Conservation (phyloP, 192 early-diverging fungal species). For the Spizellomyces punctatus region DNA sequence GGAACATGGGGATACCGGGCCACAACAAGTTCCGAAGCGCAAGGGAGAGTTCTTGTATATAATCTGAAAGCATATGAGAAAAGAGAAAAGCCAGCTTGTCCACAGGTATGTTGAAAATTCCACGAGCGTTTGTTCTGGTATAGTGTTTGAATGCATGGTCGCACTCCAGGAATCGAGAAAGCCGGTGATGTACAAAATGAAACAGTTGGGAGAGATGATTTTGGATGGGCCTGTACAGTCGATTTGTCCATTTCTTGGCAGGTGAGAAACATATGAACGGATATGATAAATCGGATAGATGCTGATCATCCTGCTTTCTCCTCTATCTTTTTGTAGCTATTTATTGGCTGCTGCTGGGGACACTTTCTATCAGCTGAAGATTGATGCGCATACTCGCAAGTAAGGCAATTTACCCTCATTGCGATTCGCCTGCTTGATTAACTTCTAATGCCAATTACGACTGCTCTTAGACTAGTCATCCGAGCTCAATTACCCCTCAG, state of each 20-base stretch:
- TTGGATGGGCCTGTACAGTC: conserved; percentile 35
- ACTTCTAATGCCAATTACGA: conserved; percentile 1
- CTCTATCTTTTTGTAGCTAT: conserved; percentile 44
- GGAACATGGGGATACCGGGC: conserved; percentile 41
- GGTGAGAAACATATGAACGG: too few relatives aligned
- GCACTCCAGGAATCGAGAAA: too few relatives aligned
- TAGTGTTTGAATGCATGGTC: too few relatives aligned
- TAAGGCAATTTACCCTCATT: conserved; percentile 20
- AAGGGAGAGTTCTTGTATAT: conserved; percentile 51
- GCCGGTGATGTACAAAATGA: conserved; percentile 34
- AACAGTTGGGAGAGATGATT: conserved; percentile 40
- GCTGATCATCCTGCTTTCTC: too few relatives aligned
- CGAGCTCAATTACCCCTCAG: conserved; percentile 33
- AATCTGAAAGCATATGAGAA: conserved; percentile 46
- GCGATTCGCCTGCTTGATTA: background rate
- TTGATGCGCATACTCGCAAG: conserved; percentile 48
- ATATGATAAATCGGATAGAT: too few relatives aligned
- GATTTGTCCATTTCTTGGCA: conserved; percentile 6
- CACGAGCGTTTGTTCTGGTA: too few relatives aligned
- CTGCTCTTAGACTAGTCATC: conserved; percentile 38
- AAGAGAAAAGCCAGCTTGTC: background rate
- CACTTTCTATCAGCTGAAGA: conserved; percentile 48
- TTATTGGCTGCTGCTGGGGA: conserved; percentile 43
- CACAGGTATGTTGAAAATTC: too few relatives aligned
- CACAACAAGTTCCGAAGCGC: background rate